A percentile compares a stretch with the other conserved stretches of the same genome.
Evolutionary conservation across 1,139 yeast species (phyloP).

Genomic region (Zhuliangozyma parablackwelliae): DNA sequence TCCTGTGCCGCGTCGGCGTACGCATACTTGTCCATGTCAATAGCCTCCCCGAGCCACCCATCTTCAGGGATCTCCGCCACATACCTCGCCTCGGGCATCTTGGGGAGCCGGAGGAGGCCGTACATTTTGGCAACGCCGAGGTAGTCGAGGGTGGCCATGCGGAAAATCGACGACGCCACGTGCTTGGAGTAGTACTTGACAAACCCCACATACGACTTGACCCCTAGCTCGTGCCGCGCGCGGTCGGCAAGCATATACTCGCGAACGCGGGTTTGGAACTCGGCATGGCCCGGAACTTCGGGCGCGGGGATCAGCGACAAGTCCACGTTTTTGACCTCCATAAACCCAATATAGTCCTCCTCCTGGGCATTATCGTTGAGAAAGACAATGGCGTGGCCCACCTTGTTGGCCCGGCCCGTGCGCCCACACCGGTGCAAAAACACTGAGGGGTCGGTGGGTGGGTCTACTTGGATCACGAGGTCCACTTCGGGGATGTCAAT

Average conservation of each 20-base stretch:
- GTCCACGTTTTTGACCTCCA: constrained; percentile 67
- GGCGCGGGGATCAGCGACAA: constrained; percentile 40
- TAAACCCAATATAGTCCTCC: constrained; percentile 74
- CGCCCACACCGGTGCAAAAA: constrained; percentile 90
- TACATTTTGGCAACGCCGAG: constrained; percentile 69
- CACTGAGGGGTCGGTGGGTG: constrained; percentile 87
- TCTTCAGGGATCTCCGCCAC: constrained; percentile 49
- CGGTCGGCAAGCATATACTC: constrained; percentile 69
- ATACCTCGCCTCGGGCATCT: constrained; percentile 83
- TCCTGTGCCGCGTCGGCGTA: constrained; percentile 69
- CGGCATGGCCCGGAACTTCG: constrained; percentile 16
- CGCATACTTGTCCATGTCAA: constrained; percentile 61
- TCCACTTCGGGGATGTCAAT: constrained; percentile 92
- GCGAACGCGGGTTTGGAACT: constrained; percentile 32
- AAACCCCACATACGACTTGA: constrained; percentile 80
- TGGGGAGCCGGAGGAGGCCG: constrained; percentile 80
- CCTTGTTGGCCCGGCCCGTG: constrained; percentile 85
- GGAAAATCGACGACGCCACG: constrained; percentile 84
- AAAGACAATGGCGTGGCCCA: constrained; percentile 74
- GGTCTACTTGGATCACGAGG: constrained; percentile 79
- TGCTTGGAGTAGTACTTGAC: constrained; percentile 84
- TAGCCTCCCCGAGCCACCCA: constrained; percentile 68
- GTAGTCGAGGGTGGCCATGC: constrained; percentile 68
- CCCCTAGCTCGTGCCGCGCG: constrained; percentile 73
- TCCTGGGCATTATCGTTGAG: constrained; percentile 66